Percentiles rank a stretch among this genome's conserved stretches.
These are phyloP conservation scores for Paulownia fortunei DNA, from an alignment of 257 asterid species.

Conservation along the genomic window DNA sequence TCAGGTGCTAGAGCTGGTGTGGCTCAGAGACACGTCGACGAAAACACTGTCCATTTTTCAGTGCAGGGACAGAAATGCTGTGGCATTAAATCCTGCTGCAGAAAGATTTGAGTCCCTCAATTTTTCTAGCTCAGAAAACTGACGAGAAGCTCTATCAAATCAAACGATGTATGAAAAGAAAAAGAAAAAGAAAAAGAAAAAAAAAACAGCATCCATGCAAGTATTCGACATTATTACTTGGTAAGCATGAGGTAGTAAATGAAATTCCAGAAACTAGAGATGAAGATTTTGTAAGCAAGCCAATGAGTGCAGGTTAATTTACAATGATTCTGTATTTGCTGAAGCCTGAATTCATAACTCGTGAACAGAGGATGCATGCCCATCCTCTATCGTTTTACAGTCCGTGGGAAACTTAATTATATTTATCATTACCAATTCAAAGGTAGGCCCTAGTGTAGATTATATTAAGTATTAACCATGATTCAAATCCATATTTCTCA, in stretches of 20 bases:
- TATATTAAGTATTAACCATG: too few relatives aligned
- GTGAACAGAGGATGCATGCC: too few relatives aligned
- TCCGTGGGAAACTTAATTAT: too few relatives aligned
- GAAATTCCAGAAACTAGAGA: not conserved
- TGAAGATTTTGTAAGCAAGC: not conserved
- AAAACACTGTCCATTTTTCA: slow-evolving; percentile 59
- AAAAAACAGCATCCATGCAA: not conserved
- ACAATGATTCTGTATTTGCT: too few relatives aligned
- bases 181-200: not conserved
- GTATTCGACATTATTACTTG: not conserved
- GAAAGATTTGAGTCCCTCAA: slow-evolving; percentile 47
- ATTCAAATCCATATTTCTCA: too few relatives aligned
- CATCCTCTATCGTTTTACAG: too few relatives aligned
- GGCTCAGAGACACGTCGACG: slow-evolving; percentile 58
- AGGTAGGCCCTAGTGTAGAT: too few relatives aligned
- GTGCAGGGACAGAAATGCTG: slow-evolving; percentile 73
- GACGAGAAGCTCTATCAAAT: too few relatives aligned
- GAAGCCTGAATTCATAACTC: too few relatives aligned
- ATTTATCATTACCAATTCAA: too few relatives aligned
- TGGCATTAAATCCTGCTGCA: slow-evolving; percentile 70
- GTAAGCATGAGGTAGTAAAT: not conserved
- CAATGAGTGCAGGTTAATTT: too few relatives aligned
- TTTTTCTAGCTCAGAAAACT: not conserved
- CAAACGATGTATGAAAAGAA: too few relatives aligned
- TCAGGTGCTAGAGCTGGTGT: slow-evolving; percentile 58